Conservation (phyloP, 805 yeast genomes). For the Kuraishia hungarica region DNA sequence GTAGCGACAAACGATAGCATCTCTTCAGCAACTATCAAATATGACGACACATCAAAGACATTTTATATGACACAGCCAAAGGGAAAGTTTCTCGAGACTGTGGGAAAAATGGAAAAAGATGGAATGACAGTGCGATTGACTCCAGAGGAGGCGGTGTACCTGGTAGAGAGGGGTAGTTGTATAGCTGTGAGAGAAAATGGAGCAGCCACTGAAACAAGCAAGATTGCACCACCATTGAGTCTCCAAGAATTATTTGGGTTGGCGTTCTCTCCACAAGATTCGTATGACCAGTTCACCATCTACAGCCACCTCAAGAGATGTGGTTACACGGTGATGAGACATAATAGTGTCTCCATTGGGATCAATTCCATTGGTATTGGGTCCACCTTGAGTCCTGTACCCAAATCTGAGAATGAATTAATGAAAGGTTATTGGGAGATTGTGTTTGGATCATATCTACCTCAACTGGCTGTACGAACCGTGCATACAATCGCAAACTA, state of each 20-base stretch:
- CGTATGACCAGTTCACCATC: constrained; percentile 51
- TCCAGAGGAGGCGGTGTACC: constrained; percentile 65
- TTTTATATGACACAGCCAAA: constrained; percentile 36
- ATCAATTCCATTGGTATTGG: not conserved
- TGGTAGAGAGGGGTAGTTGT: constrained; percentile 72
- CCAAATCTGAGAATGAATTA: not conserved
- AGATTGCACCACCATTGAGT: constrained; percentile 31
- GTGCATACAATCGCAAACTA: not conserved
- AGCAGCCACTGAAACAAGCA: not conserved
- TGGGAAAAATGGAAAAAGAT: constrained; percentile 50
- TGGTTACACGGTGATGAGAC: constrained; percentile 58
- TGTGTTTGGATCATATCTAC: not conserved
- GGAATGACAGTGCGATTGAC: constrained; percentile 42
- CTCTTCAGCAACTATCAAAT: constrained; percentile 18
- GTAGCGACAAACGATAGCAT: constrained; percentile 11
- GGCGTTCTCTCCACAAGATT: constrained; percentile 31
- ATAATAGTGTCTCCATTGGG: constrained; percentile 2
- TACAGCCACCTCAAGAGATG: constrained; percentile 68
- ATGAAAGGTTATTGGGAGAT: not conserved
- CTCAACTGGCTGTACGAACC: not conserved
- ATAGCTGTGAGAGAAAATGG: constrained; percentile 9
- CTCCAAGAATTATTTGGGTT: constrained; percentile 57
- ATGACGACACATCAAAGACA: constrained; percentile 10
- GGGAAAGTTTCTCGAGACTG: constrained; percentile 67
- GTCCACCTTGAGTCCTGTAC: not conserved